Evolutionary conservation across 1,284 basidiomycete genomes (phyloP).

Genomic region (Cutaneotrichosporon sp.): DNA sequence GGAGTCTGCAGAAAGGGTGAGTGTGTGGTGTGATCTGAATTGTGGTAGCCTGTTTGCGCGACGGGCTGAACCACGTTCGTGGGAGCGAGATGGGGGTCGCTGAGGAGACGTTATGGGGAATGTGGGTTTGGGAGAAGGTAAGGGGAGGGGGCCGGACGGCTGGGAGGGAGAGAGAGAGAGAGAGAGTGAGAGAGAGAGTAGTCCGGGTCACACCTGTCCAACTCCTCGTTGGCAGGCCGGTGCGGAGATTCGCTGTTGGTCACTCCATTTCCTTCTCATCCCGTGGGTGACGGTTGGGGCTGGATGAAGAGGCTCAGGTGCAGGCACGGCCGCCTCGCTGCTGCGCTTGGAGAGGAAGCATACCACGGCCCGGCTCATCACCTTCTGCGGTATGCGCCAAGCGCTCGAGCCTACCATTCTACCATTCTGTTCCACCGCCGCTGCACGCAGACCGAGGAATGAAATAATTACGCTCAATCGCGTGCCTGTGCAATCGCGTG

Average conservation of each 20-base stretch:
- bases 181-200: too few relatives aligned
- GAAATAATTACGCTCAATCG: not conserved
- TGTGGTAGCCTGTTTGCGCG: not conserved
- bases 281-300: not conserved
- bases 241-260: too few relatives aligned
- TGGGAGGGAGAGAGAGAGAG: too few relatives aligned
- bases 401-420: not conserved
- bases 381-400: not conserved
- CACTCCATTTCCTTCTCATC: too few relatives aligned
- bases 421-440: not conserved
- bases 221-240: too few relatives aligned
- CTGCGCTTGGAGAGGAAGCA: not conserved
- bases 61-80: not conserved
- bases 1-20: slow-evolving; percentile 78
- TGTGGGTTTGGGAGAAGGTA: not conserved
- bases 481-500: not conserved
- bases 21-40: slow-evolving; percentile 30
- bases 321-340: not conserved
- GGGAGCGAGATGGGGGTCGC: not conserved
- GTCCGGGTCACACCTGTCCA: too few relatives aligned
- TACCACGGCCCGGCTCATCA: not conserved
- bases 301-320: not conserved
- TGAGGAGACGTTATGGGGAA: too few relatives aligned
- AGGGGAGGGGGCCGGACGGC: not conserved
- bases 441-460: not conserved